Base-by-base conservation (phyloP, 257 asterid genomes). In the Plantago ovata region DNA sequence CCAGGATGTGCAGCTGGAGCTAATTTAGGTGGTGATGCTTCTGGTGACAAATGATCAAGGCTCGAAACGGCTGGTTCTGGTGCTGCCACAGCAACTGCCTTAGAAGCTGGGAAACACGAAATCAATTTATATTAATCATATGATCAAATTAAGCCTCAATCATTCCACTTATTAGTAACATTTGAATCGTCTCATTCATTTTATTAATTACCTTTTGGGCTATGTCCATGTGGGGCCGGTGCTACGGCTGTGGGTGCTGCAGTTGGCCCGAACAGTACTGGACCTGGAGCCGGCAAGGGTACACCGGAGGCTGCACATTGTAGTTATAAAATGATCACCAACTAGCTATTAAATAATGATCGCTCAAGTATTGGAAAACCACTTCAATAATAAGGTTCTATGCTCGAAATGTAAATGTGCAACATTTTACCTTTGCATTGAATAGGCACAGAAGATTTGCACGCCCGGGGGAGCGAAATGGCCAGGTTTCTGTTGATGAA, bases 241-340 rank as follows among this genome's bases (percentile, higher is more conserved):
- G 63, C 64, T 46, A 36, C 52, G 20, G 68, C 58, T n/a, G 63
- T 47, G 1, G 81, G 78, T 15, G 87, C 65, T 62, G 66, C 72
- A 16, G 79, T 24, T 46, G 94, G 90, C 28, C 56, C 75, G 56
- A 79, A 81, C 54, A 83, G 56, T 3, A 68, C 70, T 6, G 89
- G 87, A 53, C 95, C 95, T 80, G 77, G 82, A 73, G 95, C 60
- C 46, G 94, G 91, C 32, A 87, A 72, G 13, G 94, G 86, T 64
- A 74, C 86, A 9, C 94, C 94, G 0, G 91, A 43, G 55, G 91
- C 95, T 87, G 85, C 74, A 74, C 33, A 54, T 33, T 9, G 12
- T 38, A 58, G 50, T 61, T 54, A 68, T 42, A 60, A 28, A 53
- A 41, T 7, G 36, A 32, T 21, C 16, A 21, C 22, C 22, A 49